Conservation (phyloP, 108 stramenopile species). For the Nitzschia inconspicua region DNA sequence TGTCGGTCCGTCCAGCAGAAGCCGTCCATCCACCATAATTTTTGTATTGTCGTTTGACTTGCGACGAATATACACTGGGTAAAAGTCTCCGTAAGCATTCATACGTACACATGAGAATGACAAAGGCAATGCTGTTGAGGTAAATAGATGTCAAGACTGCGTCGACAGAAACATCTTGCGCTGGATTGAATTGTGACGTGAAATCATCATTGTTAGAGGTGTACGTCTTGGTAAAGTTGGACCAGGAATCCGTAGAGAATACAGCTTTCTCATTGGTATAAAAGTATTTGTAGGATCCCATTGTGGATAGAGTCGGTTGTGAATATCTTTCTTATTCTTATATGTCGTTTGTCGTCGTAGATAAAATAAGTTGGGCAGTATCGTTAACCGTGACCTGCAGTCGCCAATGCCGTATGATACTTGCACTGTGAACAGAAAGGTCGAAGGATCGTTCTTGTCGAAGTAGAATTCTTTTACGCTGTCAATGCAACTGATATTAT, state of each 20-base stretch:
- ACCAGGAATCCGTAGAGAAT: not conserved
- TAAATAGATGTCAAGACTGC: conserved; percentile 64
- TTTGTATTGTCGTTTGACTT: conserved; percentile 40
- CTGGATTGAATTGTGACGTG: conserved; percentile 22
- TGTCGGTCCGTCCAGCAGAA: not conserved
- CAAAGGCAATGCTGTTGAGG: conserved; percentile 65
- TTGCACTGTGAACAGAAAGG: too few species aligned
- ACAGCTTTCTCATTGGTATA: not conserved
- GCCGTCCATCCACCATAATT: conserved; percentile 5
- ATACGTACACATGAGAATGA: conserved; percentile 60
- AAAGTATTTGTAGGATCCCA: conserved; percentile 5
- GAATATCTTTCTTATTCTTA: not conserved
- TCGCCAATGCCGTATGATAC: too few species aligned
- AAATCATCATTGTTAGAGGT: conserved; percentile 19
- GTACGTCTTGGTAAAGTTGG: not conserved
- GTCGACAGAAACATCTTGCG: conserved; percentile 73
- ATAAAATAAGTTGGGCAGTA: not conserved
- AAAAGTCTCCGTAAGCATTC: conserved; percentile 64
- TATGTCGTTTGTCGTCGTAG: not conserved
- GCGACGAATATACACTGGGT: conserved; percentile 67
- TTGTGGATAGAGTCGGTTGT: not conserved
- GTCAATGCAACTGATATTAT: too few species aligned
- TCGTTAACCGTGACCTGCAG: too few species aligned
- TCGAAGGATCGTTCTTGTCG: too few species aligned
- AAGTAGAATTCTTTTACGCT: too few species aligned